Base-by-base conservation (phyloP, 1,284 basidiomycete species). In the Tilletia walkeri region DNA sequence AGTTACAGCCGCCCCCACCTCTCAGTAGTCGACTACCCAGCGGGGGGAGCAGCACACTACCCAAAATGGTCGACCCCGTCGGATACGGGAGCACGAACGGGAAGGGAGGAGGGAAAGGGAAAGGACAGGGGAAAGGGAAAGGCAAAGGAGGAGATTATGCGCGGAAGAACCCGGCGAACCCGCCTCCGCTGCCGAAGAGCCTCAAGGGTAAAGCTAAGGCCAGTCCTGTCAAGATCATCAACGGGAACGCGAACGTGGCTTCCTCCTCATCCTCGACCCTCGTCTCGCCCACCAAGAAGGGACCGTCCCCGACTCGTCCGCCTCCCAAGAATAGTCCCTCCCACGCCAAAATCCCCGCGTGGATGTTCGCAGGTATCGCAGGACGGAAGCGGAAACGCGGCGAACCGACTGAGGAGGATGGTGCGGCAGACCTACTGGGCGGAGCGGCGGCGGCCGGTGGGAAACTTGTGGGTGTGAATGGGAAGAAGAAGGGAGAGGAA, bases 211-310 rank as follows among this genome's bases (percentile, higher is more conserved):
- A 75, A 68, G 73, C 73, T 34, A 69, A 68, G 24, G 68, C 67
- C 6, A 16, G 16, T 41, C 36, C 41, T 30, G 24, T 30, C 24
- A 30, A 49, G 48, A 12, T 49, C 2, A 18, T 3, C 67, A 69
- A 20, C 73, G 72, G 67, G 73, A 73, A 73, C 68, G 30, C 73
- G 73, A 56, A 73, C 68, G 20, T 73, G 70, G 16, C 38, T 73
- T 1, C 72, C 14, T 41, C 63, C 5, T 41, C 38, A 41, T 24
- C 63, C 12, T 18, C 61, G 30, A 30, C 36, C 41, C 20, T 84
- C n/a, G 79, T 84, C 49, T 86, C 87, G 66, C 85, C 85, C 54
- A 88, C 88, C 18, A 91, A 92, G 88, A 91, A 91, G 50, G 89
- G 24, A 30, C 24, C 24, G 1, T 30, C 24, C 1, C 24, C 24